Base-by-base conservation (phyloP, 176 grass and related monocot genomes). In the Tillandsia leiboldiana region DNA sequence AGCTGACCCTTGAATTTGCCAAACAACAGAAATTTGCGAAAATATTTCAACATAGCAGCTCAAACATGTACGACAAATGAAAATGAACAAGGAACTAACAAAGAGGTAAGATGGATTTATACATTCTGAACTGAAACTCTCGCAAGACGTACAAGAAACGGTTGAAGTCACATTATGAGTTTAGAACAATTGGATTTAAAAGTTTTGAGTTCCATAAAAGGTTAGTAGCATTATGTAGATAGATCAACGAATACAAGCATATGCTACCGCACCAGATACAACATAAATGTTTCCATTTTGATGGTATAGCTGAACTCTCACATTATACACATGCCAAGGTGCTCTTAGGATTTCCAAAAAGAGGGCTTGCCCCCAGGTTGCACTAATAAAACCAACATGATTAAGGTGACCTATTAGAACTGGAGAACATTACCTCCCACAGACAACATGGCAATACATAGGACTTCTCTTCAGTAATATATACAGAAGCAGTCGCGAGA, bases 361-460 rank as follows among this genome's bases (percentile, higher is more conserved):
- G 15, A 20, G 56, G 8, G 3, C 22, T 61, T 42, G 33, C 33
- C 17, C 56, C 56, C 10, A 61, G 56, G 56, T 61, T 20, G 22
- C 56, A 61, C 17, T 10, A 15, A 61, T 61, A 61, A 61, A 61
- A 18, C 17, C 22, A 18, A 61, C 17, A 18, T 20, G 15, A 18
- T 23, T 61, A 61, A 22, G 56, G 22, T 0, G 22, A 20, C 7
- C 56, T 61, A 61, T 18, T 42, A 61, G 15, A 61, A 9, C n/a
- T 61, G 56, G n/a, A 61, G n/a, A 15, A 61, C 56, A 61, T 61
- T 61, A 61, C 56, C 56, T 61, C 17, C 10, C 56, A 61, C 56
- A 23, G 5, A 61, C 56, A 61, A 61, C 17, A 61, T 17, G 53
- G 53, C 7, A 57, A 57, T 57, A 15, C 33, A 42, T 7, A 42